These are phyloP conservation scores for Cenchrus americanus DNA, from an alignment of 176 grass and related monocot species.

Conservation along the genomic window DNA sequence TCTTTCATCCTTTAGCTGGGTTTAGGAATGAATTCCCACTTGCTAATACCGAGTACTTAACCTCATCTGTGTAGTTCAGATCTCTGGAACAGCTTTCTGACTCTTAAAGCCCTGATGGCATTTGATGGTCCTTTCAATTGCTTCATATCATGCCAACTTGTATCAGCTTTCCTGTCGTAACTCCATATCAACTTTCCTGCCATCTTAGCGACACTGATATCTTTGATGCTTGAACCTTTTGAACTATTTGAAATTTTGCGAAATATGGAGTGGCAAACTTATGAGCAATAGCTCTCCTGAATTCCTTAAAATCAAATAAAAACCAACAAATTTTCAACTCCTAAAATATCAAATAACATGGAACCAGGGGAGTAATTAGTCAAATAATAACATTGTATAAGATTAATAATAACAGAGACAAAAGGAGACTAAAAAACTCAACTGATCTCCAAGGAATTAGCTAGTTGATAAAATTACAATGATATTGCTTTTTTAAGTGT, in stretches of 20 bases:
- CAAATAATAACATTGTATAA: neutral
- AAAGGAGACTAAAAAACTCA: neutral
- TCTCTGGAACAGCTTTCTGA: neutral
- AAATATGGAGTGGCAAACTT: neutral
- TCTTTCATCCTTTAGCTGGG: neutral
- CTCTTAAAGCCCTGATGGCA: neutral
- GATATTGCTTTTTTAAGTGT: slow-evolving; percentile 10
- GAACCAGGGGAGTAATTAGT: neutral
- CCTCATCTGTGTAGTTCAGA: neutral
- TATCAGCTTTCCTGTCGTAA: neutral
- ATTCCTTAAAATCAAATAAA: neutral
- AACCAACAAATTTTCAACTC: neutral
- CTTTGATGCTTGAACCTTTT: neutral
- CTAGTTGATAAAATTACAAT: slow-evolving; percentile 10
- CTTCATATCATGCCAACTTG: neutral
- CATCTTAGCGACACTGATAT: neutral
- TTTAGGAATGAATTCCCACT: neutral
- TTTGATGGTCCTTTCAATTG: neutral
- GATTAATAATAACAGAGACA: neutral
- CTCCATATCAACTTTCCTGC: too few relatives aligned
- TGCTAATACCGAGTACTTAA: neutral
- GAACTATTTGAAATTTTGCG: neutral
- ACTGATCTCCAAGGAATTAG: neutral
- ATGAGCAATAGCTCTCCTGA: neutral
- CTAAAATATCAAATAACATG: neutral